Evolutionary conservation across 2,329 filamentous ascomycete species (phyloP).

Genomic region (Raffaelea albimanens): DNA sequence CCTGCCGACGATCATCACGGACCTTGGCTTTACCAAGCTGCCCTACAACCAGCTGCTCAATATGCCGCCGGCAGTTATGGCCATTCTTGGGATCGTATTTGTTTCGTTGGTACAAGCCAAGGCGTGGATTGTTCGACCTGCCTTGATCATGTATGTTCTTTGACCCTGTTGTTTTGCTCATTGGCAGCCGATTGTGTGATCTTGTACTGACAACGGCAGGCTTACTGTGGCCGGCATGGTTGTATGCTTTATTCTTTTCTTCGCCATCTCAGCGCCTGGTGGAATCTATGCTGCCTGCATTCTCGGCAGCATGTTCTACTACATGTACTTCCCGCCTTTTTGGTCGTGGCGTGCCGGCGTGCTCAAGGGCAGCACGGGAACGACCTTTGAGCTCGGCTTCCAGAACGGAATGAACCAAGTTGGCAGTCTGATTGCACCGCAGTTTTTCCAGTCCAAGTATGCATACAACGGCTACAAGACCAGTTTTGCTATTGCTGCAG

Average conservation of each 20-base stretch:
- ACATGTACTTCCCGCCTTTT: slow-evolving; percentile 33
- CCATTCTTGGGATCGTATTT: slow-evolving; percentile 29
- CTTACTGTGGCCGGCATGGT: slow-evolving; percentile 28
- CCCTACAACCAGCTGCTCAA: slow-evolving; percentile 34
- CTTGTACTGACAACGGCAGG: too few species aligned
- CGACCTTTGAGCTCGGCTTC: neutral
- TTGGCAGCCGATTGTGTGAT: too few species aligned
- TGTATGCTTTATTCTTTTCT: slow-evolving; percentile 32
- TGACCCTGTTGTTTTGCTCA: too few species aligned
- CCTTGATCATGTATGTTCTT: slow-evolving; percentile 27
- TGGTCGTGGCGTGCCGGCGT: slow-evolving; percentile 28
- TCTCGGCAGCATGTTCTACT: slow-evolving; percentile 33
- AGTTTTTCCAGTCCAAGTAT: neutral
- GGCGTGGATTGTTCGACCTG: slow-evolving; percentile 28
- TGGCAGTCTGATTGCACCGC: neutral
- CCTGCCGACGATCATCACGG: slow-evolving; percentile 29
- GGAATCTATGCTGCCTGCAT: slow-evolving; percentile 34
- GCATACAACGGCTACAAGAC: neutral
- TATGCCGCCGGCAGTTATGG: slow-evolving; percentile 32
- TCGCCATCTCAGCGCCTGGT: slow-evolving; percentile 24
- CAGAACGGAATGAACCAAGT: neutral
- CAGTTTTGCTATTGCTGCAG: neutral
- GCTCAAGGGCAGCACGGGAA: neutral
- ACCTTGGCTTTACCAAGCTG: slow-evolving; percentile 29
- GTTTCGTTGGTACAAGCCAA: slow-evolving; percentile 25